Conservation (phyloP, 106 monocot genomes). For the Posidonia australis region DNA sequence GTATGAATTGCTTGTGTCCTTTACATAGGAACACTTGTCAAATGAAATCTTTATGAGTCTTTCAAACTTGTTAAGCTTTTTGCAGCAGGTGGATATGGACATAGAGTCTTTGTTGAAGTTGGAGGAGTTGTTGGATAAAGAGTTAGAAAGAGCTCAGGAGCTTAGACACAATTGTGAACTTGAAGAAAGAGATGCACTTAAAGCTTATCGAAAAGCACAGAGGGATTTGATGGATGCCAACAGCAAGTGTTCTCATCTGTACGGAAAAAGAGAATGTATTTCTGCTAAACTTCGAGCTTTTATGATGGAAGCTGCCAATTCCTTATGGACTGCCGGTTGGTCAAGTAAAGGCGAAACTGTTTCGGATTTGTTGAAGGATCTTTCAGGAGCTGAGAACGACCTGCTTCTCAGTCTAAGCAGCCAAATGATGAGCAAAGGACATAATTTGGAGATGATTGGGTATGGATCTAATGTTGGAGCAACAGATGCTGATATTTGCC, state of each 20-base stretch:
- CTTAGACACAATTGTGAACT: conserved; percentile 60
- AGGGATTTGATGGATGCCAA: conserved; percentile 66
- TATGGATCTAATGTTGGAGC: conserved; percentile 11
- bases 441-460: conserved; percentile 12
- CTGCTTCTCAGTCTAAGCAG: conserved; percentile 8
- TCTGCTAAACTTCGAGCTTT: conserved; percentile 43
- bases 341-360: conserved; percentile 17
- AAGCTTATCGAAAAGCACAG: conserved; percentile 72
- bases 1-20: not conserved
- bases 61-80: not conserved
- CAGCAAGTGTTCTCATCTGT: conserved; percentile 55
- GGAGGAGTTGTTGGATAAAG: conserved; percentile 77
- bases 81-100: conserved; percentile 4
- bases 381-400: conserved; percentile 14
- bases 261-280: conserved; percentile 61
- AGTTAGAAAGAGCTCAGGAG: conserved; percentile 89
- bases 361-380: conserved; percentile 9
- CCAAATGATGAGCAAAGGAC: conserved; percentile 6
- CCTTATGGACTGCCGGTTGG: conserved; percentile 28
- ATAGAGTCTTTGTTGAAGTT: conserved; percentile 46
- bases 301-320: conserved; percentile 33
- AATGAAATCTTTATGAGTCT: not conserved
- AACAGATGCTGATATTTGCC: conserved; percentile 7
- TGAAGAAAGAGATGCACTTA: conserved; percentile 72
- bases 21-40: not conserved